Evolutionary conservation across 352 stramenopile species (phyloP).

Genomic region (Hyphochytrium catenoides): DNA sequence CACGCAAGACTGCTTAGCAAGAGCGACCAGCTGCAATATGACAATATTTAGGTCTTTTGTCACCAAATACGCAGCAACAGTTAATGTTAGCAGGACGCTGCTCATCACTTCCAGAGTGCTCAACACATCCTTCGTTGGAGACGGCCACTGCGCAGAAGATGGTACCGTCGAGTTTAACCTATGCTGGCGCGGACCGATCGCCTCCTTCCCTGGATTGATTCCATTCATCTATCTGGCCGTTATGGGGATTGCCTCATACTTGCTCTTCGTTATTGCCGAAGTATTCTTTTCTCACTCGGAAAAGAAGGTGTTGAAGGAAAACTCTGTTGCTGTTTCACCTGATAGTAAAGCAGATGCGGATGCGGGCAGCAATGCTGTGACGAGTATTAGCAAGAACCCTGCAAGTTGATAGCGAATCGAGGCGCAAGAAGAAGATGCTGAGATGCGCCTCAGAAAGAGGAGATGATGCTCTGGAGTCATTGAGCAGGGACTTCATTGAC

Average conservation of each 20-base stretch:
- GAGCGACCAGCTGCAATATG: slow-evolving; percentile 2
- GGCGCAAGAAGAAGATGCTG: no score
- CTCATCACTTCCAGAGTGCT: no score
- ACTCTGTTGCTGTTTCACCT: no score
- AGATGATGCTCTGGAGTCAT: no score
- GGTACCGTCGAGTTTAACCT: slow-evolving; percentile 7
- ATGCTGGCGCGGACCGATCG: slow-evolving; percentile 5
- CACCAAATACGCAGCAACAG: background rate
- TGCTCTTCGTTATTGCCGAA: slow-evolving; percentile 8
- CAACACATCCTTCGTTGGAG: no score
- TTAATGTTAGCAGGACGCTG: no score
- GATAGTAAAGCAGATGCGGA: no score
- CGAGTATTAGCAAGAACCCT: no score
- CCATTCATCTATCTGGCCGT: slow-evolving; percentile 4
- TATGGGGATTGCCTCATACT: slow-evolving; percentile 2
- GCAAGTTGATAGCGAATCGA: no score
- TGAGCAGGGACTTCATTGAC: no score
- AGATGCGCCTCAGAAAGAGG: no score
- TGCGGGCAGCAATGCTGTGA: no score
- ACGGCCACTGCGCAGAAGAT: slow-evolving; percentile 1
- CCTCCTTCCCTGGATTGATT: slow-evolving; percentile 3
- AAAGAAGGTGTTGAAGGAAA: slow-evolving; percentile 5
- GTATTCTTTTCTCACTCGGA: slow-evolving; percentile 6
- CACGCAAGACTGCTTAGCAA: background rate
- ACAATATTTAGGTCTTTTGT: slow-evolving; percentile 4